Percentiles rank a stretch among this genome's conserved stretches.
phyloP scores from a whole-genome alignment of 2,329 filamentous ascomycete species.

The Aulographum hederae region DNA sequence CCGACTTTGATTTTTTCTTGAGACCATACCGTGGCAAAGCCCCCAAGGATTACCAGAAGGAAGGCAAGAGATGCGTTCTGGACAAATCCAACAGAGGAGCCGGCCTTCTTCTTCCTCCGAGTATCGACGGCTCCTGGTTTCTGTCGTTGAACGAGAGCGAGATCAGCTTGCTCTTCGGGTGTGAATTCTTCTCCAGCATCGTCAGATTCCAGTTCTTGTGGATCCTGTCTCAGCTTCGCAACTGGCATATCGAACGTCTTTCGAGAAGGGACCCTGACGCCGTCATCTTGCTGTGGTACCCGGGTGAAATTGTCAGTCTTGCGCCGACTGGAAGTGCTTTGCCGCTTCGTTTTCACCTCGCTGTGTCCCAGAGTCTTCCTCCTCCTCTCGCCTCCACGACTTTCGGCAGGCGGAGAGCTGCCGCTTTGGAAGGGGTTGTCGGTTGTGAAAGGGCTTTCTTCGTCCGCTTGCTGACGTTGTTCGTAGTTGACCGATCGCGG shows the following conservation, averaged over 20 bases:
- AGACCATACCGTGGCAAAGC: constrained; percentile 68
- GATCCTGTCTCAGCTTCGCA: constrained; percentile 21
- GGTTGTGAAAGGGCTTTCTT: constrained; percentile 57
- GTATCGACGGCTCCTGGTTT: neutral
- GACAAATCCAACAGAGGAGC: constrained; percentile 26
- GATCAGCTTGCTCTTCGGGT: constrained; percentile 66
- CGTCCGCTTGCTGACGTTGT: constrained; percentile 17
- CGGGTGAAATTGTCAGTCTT: constrained; percentile 19
- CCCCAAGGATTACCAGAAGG: constrained; percentile 47
- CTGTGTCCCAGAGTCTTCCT: constrained; percentile 30
- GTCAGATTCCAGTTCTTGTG: constrained; percentile 16
- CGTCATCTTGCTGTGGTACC: constrained; percentile 18
- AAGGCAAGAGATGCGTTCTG: constrained; percentile 54
- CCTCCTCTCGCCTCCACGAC: constrained; percentile 27
- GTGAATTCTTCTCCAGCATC: constrained; percentile 77
- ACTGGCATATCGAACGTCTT: constrained; percentile 41
- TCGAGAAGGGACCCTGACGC: constrained; percentile 33
- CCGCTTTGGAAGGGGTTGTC: constrained; percentile 91
- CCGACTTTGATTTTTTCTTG: constrained; percentile 94
- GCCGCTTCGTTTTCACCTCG: constrained; percentile 21
- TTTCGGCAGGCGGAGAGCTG: constrained; percentile 34
- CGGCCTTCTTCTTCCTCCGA: constrained; percentile 18
- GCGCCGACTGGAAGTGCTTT: constrained; percentile 22
- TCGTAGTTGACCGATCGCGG: constrained; percentile 27
- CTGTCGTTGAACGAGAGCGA: constrained; percentile 44